These are phyloP conservation scores for Aquilaria sinensis DNA, from an alignment of 345 rosid genomes.

Conservation along the genomic window DNA sequence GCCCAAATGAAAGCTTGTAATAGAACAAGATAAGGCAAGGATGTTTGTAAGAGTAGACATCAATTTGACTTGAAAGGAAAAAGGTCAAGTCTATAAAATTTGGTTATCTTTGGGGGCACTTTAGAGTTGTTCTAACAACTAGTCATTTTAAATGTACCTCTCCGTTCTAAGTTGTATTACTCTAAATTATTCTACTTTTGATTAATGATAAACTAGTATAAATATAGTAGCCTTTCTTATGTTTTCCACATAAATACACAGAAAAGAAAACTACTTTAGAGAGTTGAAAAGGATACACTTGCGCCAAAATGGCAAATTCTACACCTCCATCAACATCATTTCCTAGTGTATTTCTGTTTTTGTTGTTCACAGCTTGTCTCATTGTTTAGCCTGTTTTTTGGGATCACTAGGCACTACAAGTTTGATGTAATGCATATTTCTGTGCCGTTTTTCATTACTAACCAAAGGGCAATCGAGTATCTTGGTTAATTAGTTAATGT, in stretches of 20 bases:
- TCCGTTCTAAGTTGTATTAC: neutral
- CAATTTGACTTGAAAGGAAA: slow-evolving; percentile 32
- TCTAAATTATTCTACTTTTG: neutral
- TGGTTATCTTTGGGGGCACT: slow-evolving; percentile 78
- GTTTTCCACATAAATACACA: slow-evolving; percentile 26
- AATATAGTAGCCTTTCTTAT: slow-evolving; percentile 8
- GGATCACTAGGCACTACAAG: slow-evolving; percentile 66
- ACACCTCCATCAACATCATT: slow-evolving; percentile 21
- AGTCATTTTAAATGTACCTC: slow-evolving; percentile 18
- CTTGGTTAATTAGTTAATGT: neutral
- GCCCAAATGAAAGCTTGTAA: too few species aligned
- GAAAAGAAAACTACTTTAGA: neutral
- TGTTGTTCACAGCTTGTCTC: slow-evolving; percentile 17
- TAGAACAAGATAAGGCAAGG: too few species aligned
- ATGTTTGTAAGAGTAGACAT: slow-evolving; percentile 1
- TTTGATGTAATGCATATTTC: slow-evolving; percentile 34
- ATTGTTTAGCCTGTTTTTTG: slow-evolving; percentile 32
- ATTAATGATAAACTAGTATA: neutral
- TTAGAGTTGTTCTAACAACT: slow-evolving; percentile 69
- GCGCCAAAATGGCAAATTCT: slow-evolving; percentile 21
- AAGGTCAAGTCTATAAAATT: slow-evolving; percentile 25
- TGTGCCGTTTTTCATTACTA: neutral
- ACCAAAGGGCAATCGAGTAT: neutral
- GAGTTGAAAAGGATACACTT: slow-evolving; percentile 2
- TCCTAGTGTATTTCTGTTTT: slow-evolving; percentile 15